phyloP scores from a whole-genome alignment of 768 basidiomycete species.

The Phaeotremella skinneri region DNA sequence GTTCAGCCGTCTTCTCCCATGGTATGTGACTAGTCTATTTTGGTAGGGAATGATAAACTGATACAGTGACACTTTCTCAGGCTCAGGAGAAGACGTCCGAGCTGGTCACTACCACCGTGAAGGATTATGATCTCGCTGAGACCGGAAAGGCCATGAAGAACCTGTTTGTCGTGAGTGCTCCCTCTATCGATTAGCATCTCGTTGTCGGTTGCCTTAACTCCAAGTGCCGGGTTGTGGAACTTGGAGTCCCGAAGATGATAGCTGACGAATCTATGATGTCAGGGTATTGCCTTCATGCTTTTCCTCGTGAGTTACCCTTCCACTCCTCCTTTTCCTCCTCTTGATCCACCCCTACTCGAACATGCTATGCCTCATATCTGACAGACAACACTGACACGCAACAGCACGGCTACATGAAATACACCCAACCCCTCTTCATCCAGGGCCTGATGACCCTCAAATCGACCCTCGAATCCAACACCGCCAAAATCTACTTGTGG shows the following conservation, averaged over 20 bases:
- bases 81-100: constrained; percentile 53
- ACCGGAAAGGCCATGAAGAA: constrained; percentile 64
- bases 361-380: background rate
- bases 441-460: constrained; percentile 95
- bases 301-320: constrained; percentile 59
- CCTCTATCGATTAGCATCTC: background rate
- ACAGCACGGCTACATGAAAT: constrained; percentile 83
- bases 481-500: constrained; percentile 68
- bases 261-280: constrained; percentile 38
- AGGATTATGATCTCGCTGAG: constrained; percentile 90
- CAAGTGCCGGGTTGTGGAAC: too few relatives aligned
- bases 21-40: constrained; percentile 57
- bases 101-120: constrained; percentile 83
- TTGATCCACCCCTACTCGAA: background rate
- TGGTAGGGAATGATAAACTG: background rate
- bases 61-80: background rate
- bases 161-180: constrained; percentile 49
- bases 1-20: constrained; percentile 75
- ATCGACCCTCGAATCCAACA: constrained; percentile 66
- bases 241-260: too few relatives aligned
- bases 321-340: background rate
- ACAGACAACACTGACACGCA: constrained; percentile 4
- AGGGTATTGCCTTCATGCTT: constrained; percentile 78
- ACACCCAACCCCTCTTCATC: constrained; percentile 94
- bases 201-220: too few relatives aligned